Percentiles rank a stretch among this genome's conserved stretches.
Evolutionary conservation across 2,329 filamentous ascomycete genomes (phyloP).

Genomic region (Sarocladium kiliense): DNA sequence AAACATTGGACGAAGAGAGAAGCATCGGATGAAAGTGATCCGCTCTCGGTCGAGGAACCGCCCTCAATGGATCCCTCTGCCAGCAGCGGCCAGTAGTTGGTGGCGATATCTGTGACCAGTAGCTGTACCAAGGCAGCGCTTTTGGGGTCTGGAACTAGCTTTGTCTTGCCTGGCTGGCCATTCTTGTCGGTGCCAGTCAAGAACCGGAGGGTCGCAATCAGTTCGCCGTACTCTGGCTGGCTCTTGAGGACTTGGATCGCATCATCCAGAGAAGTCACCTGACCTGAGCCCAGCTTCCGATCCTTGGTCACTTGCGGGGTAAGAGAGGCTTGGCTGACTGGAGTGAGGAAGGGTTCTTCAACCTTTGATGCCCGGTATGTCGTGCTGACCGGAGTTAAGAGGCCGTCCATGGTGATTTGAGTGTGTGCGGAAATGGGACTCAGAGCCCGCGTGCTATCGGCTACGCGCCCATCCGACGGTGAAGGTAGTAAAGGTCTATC

Average conservation of each 20-base stretch:
- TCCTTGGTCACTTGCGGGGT: slow-evolving; percentile 3
- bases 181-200: slow-evolving; percentile 30
- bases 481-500: neutral
- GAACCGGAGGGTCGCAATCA: slow-evolving; percentile 49
- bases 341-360: slow-evolving; percentile 31
- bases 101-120: slow-evolving; percentile 68
- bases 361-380: slow-evolving; percentile 36
- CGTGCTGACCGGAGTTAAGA: slow-evolving; percentile 50
- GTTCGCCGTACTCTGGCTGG: slow-evolving; percentile 56
- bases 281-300: neutral
- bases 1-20: slow-evolving; percentile 59
- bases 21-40: neutral
- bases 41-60: neutral
- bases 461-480: neutral
- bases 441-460: neutral
- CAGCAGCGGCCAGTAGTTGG: slow-evolving; percentile 74
- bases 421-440: neutral
- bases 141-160: slow-evolving; percentile 52
- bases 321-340: slow-evolving; percentile 22
- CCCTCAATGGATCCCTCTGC: slow-evolving; percentile 33
- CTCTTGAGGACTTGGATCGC: slow-evolving; percentile 55
- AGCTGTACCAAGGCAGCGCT: slow-evolving; percentile 71
- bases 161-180: neutral
- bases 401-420: slow-evolving; percentile 43
- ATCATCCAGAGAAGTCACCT: slow-evolving; percentile 35